Conservation (phyloP, 768 basidiomycete species). For the Tulasnella sp. region DNA sequence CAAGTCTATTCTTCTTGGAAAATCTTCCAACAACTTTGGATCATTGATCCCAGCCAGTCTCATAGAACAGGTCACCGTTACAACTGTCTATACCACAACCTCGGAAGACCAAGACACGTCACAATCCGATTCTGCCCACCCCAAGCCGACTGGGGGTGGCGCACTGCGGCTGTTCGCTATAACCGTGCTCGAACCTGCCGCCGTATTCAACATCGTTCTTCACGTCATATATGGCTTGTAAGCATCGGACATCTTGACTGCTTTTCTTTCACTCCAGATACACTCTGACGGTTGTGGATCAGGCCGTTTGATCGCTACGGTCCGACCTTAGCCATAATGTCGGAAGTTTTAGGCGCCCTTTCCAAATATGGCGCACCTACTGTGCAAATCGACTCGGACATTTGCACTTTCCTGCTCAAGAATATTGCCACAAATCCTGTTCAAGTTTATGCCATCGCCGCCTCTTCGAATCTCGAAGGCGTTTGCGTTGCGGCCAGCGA, state of each 20-base stretch:
- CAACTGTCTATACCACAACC: not conserved
- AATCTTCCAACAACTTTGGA: constrained; percentile 60
- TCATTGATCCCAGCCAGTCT: not conserved
- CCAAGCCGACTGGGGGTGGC: not conserved
- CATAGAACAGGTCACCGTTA: not conserved
- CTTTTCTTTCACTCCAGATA: not conserved
- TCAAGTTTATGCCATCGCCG: constrained; percentile 68
- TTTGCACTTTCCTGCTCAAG: constrained; percentile 50
- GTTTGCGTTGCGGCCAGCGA: constrained; percentile 72
- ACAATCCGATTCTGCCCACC: not conserved
- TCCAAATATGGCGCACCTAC: not conserved
- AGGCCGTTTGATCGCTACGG: constrained; percentile 7
- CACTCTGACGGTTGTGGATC: not conserved
- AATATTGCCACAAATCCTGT: constrained; percentile 65
- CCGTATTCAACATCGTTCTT: constrained; percentile 18
- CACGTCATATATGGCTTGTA: constrained; percentile 24
- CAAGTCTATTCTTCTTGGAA: constrained; percentile 51
- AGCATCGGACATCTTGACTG: not conserved
- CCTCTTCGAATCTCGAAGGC: constrained; percentile 60
- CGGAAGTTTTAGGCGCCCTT: not conserved
- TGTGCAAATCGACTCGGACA: constrained; percentile 2
- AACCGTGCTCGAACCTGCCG: not conserved
- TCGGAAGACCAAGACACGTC: not conserved
- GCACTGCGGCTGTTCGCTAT: not conserved
- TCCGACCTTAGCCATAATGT: not conserved